phyloP scores from a whole-genome alignment of 768 basidiomycete species.

The Agrocybe pediades region DNA sequence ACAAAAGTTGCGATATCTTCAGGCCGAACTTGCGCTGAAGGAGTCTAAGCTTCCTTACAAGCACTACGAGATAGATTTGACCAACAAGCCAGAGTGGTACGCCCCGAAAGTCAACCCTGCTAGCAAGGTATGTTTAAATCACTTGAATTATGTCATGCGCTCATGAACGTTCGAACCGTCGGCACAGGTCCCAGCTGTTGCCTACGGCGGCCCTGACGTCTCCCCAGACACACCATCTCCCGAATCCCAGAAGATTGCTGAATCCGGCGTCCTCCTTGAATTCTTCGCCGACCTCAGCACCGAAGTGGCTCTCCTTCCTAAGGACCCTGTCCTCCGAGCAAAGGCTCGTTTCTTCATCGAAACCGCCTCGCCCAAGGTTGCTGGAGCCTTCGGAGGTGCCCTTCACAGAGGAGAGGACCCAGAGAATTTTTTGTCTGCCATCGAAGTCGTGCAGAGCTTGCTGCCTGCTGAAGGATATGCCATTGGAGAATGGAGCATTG shows the following conservation, averaged over 20 bases:
- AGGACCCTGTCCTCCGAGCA: slow-evolving; percentile 57
- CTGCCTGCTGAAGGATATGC: slow-evolving; percentile 52
- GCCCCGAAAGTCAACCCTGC: slow-evolving; percentile 65
- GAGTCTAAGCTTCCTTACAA: slow-evolving; percentile 53
- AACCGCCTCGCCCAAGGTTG: slow-evolving; percentile 46
- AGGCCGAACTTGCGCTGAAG: slow-evolving; percentile 64
- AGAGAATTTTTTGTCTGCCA: slow-evolving; percentile 39
- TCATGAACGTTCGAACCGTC: not conserved
- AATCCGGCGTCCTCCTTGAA: slow-evolving; percentile 68
- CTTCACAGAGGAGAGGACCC: slow-evolving; percentile 39
- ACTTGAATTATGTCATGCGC: not conserved
- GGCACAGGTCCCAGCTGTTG: slow-evolving; percentile 55
- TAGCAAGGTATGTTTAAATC: slow-evolving; percentile 48
- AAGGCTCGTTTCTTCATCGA: slow-evolving; percentile 67
- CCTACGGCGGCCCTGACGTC: slow-evolving; percentile 62
- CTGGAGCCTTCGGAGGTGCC: slow-evolving; percentile 37
- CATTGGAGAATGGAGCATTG: slow-evolving; percentile 55
- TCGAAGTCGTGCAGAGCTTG: slow-evolving; percentile 50
- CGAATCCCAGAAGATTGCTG: slow-evolving; percentile 60
- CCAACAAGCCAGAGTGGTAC: slow-evolving; percentile 73
- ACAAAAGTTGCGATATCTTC: not conserved
- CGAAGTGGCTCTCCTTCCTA: slow-evolving; percentile 48
- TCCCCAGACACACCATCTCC: slow-evolving; percentile 58
- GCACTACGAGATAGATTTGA: slow-evolving; percentile 58
- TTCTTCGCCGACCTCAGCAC: slow-evolving; percentile 65